These are phyloP conservation scores for Penicillium sp. DNA, from an alignment of 2,329 filamentous ascomycete genomes.

Conservation along the genomic window DNA sequence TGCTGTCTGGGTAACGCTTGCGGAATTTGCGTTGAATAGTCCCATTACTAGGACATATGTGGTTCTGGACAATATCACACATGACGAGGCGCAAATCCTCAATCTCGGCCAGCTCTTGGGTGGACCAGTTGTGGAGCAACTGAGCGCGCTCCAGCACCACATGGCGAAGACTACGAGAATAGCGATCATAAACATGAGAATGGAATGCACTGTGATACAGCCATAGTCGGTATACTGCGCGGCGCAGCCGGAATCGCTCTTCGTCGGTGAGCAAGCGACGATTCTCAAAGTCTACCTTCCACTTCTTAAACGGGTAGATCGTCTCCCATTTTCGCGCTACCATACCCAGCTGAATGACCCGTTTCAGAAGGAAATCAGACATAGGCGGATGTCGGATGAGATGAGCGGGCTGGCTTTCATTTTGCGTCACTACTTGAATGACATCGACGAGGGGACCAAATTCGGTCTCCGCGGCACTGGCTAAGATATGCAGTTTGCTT, in stretches of 20 bases:
- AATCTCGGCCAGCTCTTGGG: constrained; percentile 56
- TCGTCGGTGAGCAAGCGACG: constrained; percentile 51
- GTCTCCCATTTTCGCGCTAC: constrained; percentile 57
- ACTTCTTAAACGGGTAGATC: constrained; percentile 64
- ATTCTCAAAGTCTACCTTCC: constrained; percentile 56
- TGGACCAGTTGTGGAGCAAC: constrained; percentile 59
- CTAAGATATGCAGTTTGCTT: constrained; percentile 55
- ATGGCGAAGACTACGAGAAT: constrained; percentile 47
- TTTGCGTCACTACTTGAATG: constrained; percentile 59
- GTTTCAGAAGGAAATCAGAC: constrained; percentile 54
- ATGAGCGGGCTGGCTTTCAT: constrained; percentile 58
- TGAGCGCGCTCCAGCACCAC: constrained; percentile 52
- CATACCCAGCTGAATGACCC: constrained; percentile 53
- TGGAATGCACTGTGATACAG: constrained; percentile 60
- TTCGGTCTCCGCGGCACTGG: constrained; percentile 53
- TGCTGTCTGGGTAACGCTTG: constrained; percentile 53
- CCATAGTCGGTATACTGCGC: constrained; percentile 61
- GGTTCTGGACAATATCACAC: constrained; percentile 54
- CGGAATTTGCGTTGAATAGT: constrained; percentile 58
- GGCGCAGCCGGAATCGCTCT: constrained; percentile 53
- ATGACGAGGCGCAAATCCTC: constrained; percentile 58
- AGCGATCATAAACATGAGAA: constrained; percentile 50
- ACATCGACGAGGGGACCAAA: constrained; percentile 59
- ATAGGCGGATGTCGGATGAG: constrained; percentile 52
- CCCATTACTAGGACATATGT: constrained; percentile 61